A percentile compares a stretch with the other conserved stretches of the same genome.
Evolutionary conservation across 345 rosid species (phyloP).

Genomic region (Linum lewisii): DNA sequence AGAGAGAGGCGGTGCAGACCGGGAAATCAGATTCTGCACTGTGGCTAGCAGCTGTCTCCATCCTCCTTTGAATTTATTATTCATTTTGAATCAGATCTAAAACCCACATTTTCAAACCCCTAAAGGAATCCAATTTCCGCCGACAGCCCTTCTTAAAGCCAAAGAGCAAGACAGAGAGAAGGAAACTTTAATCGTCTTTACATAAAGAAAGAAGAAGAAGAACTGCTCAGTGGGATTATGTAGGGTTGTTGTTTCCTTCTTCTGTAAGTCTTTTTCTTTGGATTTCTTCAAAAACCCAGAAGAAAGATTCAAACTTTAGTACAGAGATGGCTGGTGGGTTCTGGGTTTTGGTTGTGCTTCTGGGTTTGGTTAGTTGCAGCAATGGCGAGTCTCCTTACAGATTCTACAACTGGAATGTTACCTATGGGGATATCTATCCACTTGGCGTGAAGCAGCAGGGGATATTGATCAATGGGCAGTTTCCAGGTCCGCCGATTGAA

Average conservation of each 20-base stretch:
- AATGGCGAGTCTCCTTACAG: conserved; percentile 59
- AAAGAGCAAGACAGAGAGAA: not conserved
- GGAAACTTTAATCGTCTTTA: too few relatives aligned
- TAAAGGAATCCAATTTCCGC: not conserved
- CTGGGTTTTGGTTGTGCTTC: conserved; percentile 7
- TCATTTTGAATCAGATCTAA: not conserved
- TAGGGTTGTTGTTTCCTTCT: not conserved
- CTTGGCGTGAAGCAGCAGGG: conserved; percentile 76
- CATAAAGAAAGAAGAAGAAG: not conserved
- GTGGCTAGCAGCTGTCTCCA: too few relatives aligned
- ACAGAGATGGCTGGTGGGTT: not conserved
- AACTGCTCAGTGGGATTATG: too few relatives aligned
- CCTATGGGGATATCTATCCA: conserved; percentile 59
- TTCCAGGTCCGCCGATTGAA: conserved; percentile 85
- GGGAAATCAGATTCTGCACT: too few relatives aligned
- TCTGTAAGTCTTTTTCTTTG: not conserved
- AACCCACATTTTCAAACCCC: not conserved
- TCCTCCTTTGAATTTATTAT: too few relatives aligned
- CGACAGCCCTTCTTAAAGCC: not conserved
- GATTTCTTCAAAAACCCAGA: too few relatives aligned
- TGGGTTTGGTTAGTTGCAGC: conserved; percentile 16
- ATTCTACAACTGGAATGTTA: conserved; percentile 54
- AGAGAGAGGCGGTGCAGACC: too few relatives aligned
- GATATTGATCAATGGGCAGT: conserved; percentile 77
- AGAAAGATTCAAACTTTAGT: not conserved